Evolutionary conservation across 2,329 filamentous ascomycete species (phyloP).

Genomic region (Trichoderma semiorbis): DNA sequence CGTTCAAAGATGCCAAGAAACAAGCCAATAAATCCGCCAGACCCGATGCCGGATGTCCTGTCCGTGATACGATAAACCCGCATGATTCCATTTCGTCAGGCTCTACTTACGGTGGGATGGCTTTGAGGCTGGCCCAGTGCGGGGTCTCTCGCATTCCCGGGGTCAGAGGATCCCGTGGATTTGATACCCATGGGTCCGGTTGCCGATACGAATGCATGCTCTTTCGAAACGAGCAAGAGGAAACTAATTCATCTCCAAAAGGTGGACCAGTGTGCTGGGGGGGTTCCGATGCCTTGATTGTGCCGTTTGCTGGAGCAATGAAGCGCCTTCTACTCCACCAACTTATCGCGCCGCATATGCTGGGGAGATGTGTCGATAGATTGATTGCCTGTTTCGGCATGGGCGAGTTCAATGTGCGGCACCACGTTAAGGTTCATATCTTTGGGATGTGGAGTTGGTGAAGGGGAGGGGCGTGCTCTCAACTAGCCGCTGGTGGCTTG

Average conservation of each 20-base stretch:
- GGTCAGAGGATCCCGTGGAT: background rate
- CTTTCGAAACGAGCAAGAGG: background rate
- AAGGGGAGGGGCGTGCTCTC: background rate
- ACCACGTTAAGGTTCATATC: background rate
- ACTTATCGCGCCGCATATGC: background rate
- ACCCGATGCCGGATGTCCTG: constrained; percentile 9
- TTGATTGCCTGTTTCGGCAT: constrained; percentile 16
- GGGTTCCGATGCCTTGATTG: background rate
- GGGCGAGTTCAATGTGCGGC: background rate
- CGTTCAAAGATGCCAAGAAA: background rate
- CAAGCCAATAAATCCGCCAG: background rate
- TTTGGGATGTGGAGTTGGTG: background rate
- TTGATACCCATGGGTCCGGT: background rate
- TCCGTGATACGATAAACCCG: background rate
- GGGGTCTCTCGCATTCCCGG: background rate
- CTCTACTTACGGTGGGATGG: background rate
- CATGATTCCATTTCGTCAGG: background rate
- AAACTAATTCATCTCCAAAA: background rate
- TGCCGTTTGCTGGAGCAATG: background rate
- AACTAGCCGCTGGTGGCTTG: constrained; percentile 8
- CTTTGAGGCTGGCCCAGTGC: constrained; percentile 5
- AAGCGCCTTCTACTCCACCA: constrained; percentile 3
- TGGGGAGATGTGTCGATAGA: constrained; percentile 3
- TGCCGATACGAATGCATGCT: background rate
- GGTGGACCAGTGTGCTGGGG: background rate